These are phyloP conservation scores for Fagus crenata DNA, from an alignment of 306 rosid genomes.

Conservation along the genomic window DNA sequence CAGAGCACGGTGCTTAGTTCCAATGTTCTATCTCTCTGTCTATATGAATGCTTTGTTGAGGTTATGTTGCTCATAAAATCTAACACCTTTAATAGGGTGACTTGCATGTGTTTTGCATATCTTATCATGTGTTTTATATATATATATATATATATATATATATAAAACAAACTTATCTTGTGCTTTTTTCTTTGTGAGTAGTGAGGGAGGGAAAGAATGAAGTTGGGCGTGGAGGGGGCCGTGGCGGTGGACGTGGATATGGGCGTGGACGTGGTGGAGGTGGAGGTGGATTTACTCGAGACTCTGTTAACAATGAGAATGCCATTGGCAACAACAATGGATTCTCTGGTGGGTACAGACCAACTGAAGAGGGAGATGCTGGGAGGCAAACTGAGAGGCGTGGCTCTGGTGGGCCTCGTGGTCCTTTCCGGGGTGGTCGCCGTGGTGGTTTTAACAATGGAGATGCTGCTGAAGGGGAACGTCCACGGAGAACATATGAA, in stretches of 20 bases:
- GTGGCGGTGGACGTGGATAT: slow-evolving; percentile 48
- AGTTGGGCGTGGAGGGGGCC: slow-evolving; percentile 51
- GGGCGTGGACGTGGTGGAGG: slow-evolving; percentile 57
- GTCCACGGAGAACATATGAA: slow-evolving; percentile 47
- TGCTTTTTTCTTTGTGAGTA: slow-evolving; percentile 4
- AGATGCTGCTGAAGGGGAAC: slow-evolving; percentile 54
- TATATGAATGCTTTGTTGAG: background rate
- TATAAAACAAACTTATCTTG: too few species aligned
- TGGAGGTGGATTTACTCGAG: slow-evolving; percentile 42
- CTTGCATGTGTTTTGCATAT: too few species aligned
- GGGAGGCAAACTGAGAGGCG: slow-evolving; percentile 54
- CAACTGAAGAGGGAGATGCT: slow-evolving; percentile 45
- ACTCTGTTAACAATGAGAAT: slow-evolving; percentile 43
- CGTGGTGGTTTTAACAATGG: slow-evolving; percentile 55
- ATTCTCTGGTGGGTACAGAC: slow-evolving; percentile 44
- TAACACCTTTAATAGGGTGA: background rate
- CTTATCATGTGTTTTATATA: too few species aligned
- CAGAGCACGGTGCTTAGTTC: background rate
- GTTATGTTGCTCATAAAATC: background rate
- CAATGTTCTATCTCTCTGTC: background rate
- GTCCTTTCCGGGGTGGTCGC: slow-evolving; percentile 55
- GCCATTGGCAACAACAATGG: slow-evolving; percentile 31
- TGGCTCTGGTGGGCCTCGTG: slow-evolving; percentile 53
- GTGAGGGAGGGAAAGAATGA: slow-evolving; percentile 54
- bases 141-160: too few species aligned